Conservation (phyloP, 2,329 filamentous ascomycete species). For the Aschersonia sp. region DNA sequence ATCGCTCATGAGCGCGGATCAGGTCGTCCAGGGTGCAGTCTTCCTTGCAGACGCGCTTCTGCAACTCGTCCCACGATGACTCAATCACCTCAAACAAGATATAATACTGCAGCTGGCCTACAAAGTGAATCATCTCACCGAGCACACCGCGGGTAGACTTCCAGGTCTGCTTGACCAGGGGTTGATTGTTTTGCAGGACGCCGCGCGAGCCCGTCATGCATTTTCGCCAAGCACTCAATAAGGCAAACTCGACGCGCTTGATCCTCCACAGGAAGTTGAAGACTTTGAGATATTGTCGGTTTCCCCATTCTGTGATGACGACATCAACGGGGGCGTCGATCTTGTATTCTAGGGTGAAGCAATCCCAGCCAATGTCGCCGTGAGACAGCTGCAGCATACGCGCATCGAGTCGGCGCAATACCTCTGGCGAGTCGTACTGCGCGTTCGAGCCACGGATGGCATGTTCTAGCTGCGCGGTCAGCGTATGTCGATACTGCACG, state of each 20-base stretch:
- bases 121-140: slow-evolving; percentile 97
- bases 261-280: slow-evolving; percentile 99
- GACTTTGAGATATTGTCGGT: slow-evolving; percentile 92
- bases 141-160: slow-evolving; percentile 77
- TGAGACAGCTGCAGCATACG: slow-evolving; percentile 94
- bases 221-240: slow-evolving; percentile 81
- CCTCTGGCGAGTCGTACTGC: slow-evolving; percentile 85
- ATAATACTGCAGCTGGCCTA: slow-evolving; percentile 95
- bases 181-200: slow-evolving; percentile 65
- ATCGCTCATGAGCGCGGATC: slow-evolving; percentile 79
- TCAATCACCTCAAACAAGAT: slow-evolving; percentile 98
- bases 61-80: slow-evolving; percentile 82
- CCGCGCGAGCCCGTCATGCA: slow-evolving; percentile 91
- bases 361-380: slow-evolving; percentile 97
- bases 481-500: slow-evolving; percentile 86
- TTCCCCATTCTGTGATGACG: slow-evolving; percentile 90
- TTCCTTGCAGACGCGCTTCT: slow-evolving; percentile 67
- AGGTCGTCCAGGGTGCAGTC: slow-evolving; percentile 89
- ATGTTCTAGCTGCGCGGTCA: slow-evolving; percentile 95
- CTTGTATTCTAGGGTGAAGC: slow-evolving; percentile 97
- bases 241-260: slow-evolving; percentile 90
- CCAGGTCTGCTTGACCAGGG: slow-evolving; percentile 64
- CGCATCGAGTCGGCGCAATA: slow-evolving; percentile 83
- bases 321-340: slow-evolving; percentile 94
- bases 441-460: slow-evolving; percentile 95